phyloP scores from a whole-genome alignment of 2,329 filamentous ascomycete genomes.

The Alternaria alternata region DNA sequence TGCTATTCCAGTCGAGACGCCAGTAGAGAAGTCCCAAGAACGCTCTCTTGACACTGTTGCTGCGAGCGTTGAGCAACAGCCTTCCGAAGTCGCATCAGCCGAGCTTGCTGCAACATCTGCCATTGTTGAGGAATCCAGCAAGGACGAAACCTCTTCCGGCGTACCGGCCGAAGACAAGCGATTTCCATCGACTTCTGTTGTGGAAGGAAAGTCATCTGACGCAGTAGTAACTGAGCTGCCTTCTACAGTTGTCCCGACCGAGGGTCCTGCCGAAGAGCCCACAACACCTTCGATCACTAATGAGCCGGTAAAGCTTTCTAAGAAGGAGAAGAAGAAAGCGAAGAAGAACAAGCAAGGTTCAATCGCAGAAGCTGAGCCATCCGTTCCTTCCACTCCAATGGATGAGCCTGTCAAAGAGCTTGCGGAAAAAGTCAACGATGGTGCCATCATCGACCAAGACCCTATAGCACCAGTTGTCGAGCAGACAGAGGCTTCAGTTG shows the following conservation, averaged over 20 bases:
- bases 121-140: background rate
- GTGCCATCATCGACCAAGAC: background rate
- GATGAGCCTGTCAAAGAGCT: conserved; percentile 12
- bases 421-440: background rate
- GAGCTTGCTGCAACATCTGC: background rate
- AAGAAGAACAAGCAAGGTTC: conserved; percentile 23
- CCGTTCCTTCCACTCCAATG: conserved; percentile 6
- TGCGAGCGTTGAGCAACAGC: conserved; percentile 4
- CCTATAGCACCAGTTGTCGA: background rate
- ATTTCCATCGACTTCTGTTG: background rate
- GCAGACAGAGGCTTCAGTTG: background rate
- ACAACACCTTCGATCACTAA: conserved; percentile 1
- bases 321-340: conserved; percentile 28
- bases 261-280: background rate
- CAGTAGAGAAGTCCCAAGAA: conserved; percentile 14
- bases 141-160: background rate
- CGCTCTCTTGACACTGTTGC: conserved; percentile 3
- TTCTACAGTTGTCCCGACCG: background rate
- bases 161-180: background rate
- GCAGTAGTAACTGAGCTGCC: background rate
- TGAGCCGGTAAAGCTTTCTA: conserved; percentile 17
- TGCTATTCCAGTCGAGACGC: conserved; percentile 5
- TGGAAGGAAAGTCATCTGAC: background rate
- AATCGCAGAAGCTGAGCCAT: conserved; percentile 17
- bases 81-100: background rate